Base-by-base conservation (phyloP, 306 rosid genomes). In the Senna siamea region DNA sequence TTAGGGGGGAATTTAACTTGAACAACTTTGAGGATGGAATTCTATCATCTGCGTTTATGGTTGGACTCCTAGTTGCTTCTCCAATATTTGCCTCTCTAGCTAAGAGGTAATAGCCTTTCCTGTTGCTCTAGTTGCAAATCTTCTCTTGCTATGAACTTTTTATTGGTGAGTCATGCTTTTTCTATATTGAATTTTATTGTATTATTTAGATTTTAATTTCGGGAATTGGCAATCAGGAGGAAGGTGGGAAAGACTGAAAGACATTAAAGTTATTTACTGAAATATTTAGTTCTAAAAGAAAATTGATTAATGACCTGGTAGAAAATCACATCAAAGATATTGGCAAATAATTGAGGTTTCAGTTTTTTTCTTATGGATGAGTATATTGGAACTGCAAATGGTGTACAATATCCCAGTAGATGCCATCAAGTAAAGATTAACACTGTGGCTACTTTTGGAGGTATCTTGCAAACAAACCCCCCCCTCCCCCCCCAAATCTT, bases 11-110 rank as follows among this genome's bases (percentile, higher is more conserved):
- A 38, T 89, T 89, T 64, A 78, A 85, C 73, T 76, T 89, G 83
- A 84, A 43, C 87, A 82, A 89, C 78, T 89, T 89, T 76, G 85
- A 86, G 60, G 93, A 89, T 73, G 91, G 93, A 23, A 19, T 84
- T 80, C 81, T 89, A 51, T 86, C 93, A 56, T 89, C 93, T 58
- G 86, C 91, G 78, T 89, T 89, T 87, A 78, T 89, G 90, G 93
- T 89, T 64, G 93, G 93, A 68, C 87, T 89, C 67, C 86, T 89
- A 2, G 85, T 86, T 70, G 87, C 93, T 82, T 89, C 86, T 81
- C 93, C 93, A 17, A 76, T 89, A 73, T 89, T 89, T 80, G 91
- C 93, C 1, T 65, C 86, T 37, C 76, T 86, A 17, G 87, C 89
- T 20, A 81, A 85, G 73, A 84, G 90, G 90, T 88, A 85, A 78